Evolutionary conservation across 495 filamentous ascomycete species (phyloP), one percentile per base, ranked within the genome.

Genomic region (Penicillium egyptiacum): DNA sequence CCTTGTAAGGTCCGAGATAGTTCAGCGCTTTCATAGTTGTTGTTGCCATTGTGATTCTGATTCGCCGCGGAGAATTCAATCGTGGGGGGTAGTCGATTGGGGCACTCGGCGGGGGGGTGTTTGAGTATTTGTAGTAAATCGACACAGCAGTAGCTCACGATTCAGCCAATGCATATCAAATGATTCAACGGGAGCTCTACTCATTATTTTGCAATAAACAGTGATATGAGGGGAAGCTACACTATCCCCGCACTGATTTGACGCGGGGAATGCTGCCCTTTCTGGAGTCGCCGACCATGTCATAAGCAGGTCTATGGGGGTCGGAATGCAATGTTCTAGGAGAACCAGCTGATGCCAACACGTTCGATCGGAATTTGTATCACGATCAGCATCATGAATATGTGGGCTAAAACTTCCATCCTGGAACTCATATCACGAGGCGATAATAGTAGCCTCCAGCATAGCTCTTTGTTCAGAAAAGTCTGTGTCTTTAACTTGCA

Each of bases 11-110:
- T 14, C 77, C 80, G 23, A 80, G 65, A 49, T 82, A 83, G 59
- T 79, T 77, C n/a, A 82, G 64, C n/a, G 80, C 80, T 59, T 81
- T 79, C 80, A 82, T 83, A 45, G 67, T 72, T 23, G 55, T 57
- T 11, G 58, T 31, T 16, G 66, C 19, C 66, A 65, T 69, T 44
- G 25, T 47, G 59, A 60, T 45, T 54, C n/a, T 22, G 14, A 11
- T 20, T 25, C 8, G n/a, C n/a, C 7, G 26, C 26, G 26, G 37
- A 17, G 31, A 30, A n/a, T 33, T 22, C 17, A 16, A 39, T 23
- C 19, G 14, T 19, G 37, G 9, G 9, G 20, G 28, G 30, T 46
- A 40, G 30, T 46, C 12, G 53, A 28, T 40, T 12, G 26, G 22
- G 23, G 39, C 22, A 22, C 9, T 46, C 5, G 2, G 23, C 43